Conservation (phyloP, 1,284 basidiomycete genomes). For the Ceratobasidium sp. region DNA sequence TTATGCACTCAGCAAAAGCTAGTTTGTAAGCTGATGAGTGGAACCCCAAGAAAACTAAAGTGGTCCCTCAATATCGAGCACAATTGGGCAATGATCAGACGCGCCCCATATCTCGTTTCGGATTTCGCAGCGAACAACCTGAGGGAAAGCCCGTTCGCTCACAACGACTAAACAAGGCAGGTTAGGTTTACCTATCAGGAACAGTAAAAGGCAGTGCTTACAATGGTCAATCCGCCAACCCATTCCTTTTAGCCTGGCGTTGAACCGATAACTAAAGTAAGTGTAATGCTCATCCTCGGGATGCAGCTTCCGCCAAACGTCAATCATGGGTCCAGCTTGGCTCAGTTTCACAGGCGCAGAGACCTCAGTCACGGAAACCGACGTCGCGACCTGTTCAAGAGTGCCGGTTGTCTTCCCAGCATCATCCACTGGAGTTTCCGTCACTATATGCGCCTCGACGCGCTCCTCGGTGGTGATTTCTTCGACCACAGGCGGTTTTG, state of each 20-base stretch:
- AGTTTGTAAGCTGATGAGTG: neutral
- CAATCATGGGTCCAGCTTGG: conserved; percentile 62
- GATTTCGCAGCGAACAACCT: conserved; percentile 78
- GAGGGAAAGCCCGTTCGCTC: conserved; percentile 67
- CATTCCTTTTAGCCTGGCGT: conserved; percentile 78
- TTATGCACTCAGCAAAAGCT: neutral
- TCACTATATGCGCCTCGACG: conserved; percentile 40
- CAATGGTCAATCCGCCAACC: conserved; percentile 90
- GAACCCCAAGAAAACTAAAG: conserved; percentile 15
- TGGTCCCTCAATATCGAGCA: conserved; percentile 63
- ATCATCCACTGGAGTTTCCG: neutral
- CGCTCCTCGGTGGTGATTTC: conserved; percentile 32
- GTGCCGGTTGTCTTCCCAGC: neutral
- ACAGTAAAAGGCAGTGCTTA: conserved; percentile 51
- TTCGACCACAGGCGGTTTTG: neutral
- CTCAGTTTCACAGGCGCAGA: neutral
- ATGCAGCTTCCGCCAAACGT: conserved; percentile 81
- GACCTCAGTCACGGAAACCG: neutral
- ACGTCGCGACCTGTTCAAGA: neutral
- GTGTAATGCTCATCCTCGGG: conserved; percentile 75
- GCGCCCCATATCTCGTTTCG: conserved; percentile 84
- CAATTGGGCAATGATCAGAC: conserved; percentile 81
- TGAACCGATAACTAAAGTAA: conserved; percentile 86
- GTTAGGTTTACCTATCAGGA: conserved; percentile 13
- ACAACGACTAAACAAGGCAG: conserved; percentile 61